phyloP scores from a whole-genome alignment of 140 eudicot species.

The Flaveria floridana region DNA sequence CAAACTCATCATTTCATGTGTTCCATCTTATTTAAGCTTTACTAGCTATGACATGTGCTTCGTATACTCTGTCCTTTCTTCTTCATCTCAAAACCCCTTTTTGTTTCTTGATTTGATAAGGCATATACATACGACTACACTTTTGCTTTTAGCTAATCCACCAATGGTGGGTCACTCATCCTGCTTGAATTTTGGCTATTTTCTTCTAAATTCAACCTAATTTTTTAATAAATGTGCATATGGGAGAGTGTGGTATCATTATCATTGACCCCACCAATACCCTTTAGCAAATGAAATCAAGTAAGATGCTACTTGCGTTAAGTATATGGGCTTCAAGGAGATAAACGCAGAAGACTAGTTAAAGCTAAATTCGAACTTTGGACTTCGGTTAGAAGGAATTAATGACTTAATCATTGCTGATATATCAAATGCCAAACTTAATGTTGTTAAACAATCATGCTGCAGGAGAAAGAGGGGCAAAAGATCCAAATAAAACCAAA shows the following conservation, averaged over 20 bases:
- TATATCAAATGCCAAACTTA: not conserved
- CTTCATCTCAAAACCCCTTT: conserved; percentile 31
- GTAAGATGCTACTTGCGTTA: not conserved
- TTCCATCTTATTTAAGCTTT: conserved; percentile 50
- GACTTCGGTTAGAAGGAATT: not conserved
- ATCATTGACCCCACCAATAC: not conserved
- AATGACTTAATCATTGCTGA: not conserved
- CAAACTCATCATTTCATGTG: conserved; percentile 42
- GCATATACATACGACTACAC: conserved; percentile 31
- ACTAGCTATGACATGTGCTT: conserved; percentile 41
- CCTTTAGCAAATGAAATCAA: not conserved
- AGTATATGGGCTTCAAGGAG: not conserved
- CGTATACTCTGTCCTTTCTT: conserved; percentile 39
- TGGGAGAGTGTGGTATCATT: not conserved
- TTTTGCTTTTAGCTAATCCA: conserved; percentile 25
- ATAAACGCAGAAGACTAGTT: too few species aligned
- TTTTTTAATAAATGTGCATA: not conserved
- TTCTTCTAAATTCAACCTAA: not conserved
- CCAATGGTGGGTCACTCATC: conserved; percentile 25
- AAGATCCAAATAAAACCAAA: conserved; percentile 9
- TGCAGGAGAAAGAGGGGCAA: not conserved
- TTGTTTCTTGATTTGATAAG: conserved; percentile 39
- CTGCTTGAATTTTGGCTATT: not conserved
- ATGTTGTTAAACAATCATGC: not conserved
- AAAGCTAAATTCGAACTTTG: not conserved